These are phyloP conservation scores for Viola pubescens DNA, from an alignment of 441 rosid species.

Conservation along the genomic window DNA sequence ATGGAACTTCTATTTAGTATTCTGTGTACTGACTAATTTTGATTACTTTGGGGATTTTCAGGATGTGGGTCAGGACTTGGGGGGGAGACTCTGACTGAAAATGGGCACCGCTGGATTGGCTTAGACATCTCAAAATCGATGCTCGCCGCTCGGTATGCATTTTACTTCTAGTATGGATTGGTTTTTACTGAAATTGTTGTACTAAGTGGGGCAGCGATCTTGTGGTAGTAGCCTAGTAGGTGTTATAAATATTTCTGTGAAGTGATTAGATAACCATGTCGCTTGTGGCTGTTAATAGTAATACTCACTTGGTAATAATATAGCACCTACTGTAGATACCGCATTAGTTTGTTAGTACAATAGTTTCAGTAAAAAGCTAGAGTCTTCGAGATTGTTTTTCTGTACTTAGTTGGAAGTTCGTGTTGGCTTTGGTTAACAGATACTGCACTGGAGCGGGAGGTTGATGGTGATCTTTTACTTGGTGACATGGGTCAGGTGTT, in stretches of 20 bases:
- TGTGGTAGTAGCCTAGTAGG: too few relatives aligned
- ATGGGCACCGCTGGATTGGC: conserved; percentile 84
- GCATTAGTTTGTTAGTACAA: too few relatives aligned
- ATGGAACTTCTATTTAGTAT: neutral
- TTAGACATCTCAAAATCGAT: conserved; percentile 80
- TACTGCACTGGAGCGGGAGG: conserved; percentile 78
- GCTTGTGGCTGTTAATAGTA: too few relatives aligned
- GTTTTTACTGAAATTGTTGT: too few relatives aligned
- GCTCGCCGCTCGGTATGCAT: conserved; percentile 58
- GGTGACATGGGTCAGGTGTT: conserved; percentile 94
- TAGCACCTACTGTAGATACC: too few relatives aligned
- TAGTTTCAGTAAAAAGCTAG: too few relatives aligned
- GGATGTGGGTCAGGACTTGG: conserved; percentile 94
- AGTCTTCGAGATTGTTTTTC: neutral
- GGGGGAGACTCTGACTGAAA: conserved; percentile 78
- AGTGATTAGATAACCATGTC: too few relatives aligned
- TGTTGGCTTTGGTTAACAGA: conserved; percentile 15
- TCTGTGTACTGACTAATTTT: neutral
- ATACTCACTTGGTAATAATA: too few relatives aligned
- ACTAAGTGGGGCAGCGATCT: too few relatives aligned
- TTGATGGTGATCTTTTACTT: conserved; percentile 83
- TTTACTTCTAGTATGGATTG: too few relatives aligned
- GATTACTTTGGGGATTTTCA: conserved; percentile 17
- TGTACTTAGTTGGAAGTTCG: neutral
- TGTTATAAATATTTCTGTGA: too few relatives aligned